Percentiles rank a stretch among this genome's conserved stretches.
Evolutionary conservation across 1,139 yeast genomes (phyloP).

Genomic region (Suhomyces coccinellae): DNA sequence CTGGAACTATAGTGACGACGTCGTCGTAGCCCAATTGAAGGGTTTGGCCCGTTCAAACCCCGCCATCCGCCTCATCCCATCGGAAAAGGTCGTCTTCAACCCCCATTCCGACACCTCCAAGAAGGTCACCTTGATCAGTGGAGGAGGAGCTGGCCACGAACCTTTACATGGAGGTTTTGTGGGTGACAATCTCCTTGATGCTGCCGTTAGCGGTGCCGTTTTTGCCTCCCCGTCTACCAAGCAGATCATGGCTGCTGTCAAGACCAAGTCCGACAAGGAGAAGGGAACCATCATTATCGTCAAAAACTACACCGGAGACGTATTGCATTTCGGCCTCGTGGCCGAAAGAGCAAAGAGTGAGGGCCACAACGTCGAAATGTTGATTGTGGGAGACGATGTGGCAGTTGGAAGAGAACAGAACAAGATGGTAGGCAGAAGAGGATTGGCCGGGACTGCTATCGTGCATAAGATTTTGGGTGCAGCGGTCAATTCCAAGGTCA

Average conservation of each 20-base stretch:
- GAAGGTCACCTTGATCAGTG: slow-evolving; percentile 74
- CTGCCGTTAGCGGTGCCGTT: slow-evolving; percentile 84
- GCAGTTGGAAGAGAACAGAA: slow-evolving; percentile 88
- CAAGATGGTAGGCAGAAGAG: slow-evolving; percentile 90
- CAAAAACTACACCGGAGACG: slow-evolving; percentile 93
- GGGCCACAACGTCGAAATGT: slow-evolving; percentile 69
- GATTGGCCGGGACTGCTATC: slow-evolving; percentile 84
- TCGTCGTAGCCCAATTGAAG: slow-evolving; percentile 62
- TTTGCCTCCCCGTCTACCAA: slow-evolving; percentile 93
- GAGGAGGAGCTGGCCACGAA: slow-evolving; percentile 97
- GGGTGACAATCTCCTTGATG: slow-evolving; percentile 78
- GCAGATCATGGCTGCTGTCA: slow-evolving; percentile 74
- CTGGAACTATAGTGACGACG: slow-evolving; percentile 57
- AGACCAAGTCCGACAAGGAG: slow-evolving; percentile 55
- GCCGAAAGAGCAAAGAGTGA: slow-evolving; percentile 82
- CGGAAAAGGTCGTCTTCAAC: slow-evolving; percentile 67
- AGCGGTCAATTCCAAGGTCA: slow-evolving; percentile 43
- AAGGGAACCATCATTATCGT: slow-evolving; percentile 75
- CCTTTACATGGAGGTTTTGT: slow-evolving; percentile 92
- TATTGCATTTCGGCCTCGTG: slow-evolving; percentile 86
- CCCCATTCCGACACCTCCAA: slow-evolving; percentile 35
- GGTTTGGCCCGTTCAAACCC: slow-evolving; percentile 77
- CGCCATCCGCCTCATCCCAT: slow-evolving; percentile 56
- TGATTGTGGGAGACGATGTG: slow-evolving; percentile 85
- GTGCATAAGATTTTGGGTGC: slow-evolving; percentile 88